Percentiles rank a stretch among this genome's conserved stretches.
phyloP scores from a whole-genome alignment of 2,329 filamentous ascomycete genomes.

The Colletotrichum sp. region DNA sequence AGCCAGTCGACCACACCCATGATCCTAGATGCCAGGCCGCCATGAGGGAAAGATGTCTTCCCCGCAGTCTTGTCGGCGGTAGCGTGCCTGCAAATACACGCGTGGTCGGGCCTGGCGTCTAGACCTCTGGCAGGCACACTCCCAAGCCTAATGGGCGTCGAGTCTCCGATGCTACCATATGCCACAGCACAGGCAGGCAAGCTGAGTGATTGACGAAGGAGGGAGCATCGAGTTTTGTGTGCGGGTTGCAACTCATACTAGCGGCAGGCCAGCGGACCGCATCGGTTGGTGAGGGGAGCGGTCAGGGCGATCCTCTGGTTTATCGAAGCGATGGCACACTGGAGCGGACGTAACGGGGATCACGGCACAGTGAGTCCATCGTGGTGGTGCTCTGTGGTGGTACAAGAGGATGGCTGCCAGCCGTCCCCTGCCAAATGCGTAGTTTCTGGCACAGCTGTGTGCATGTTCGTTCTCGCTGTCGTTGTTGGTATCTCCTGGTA shows the following conservation, averaged over 20 bases:
- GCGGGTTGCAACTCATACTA: slow-evolving; percentile 3
- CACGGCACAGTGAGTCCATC: background rate
- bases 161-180: slow-evolving; percentile 5
- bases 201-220: background rate
- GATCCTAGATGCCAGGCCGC: background rate
- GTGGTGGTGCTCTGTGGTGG: background rate
- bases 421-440: background rate
- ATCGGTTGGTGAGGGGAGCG: background rate
- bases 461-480: background rate
- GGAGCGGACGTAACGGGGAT: background rate
- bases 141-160: background rate
- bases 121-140: background rate
- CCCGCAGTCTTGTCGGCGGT: background rate
- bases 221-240: background rate
- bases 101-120: background rate
- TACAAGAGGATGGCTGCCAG: background rate
- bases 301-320: background rate
- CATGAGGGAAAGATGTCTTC: background rate
- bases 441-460: background rate
- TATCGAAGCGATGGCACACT: background rate
- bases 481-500: background rate
- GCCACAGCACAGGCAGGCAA: background rate
- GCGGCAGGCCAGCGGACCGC: background rate
- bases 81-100: background rate
- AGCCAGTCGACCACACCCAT: background rate